Evolutionary conservation across 768 basidiomycete species (phyloP).

Genomic region (Xerocomellus amylosporus): DNA sequence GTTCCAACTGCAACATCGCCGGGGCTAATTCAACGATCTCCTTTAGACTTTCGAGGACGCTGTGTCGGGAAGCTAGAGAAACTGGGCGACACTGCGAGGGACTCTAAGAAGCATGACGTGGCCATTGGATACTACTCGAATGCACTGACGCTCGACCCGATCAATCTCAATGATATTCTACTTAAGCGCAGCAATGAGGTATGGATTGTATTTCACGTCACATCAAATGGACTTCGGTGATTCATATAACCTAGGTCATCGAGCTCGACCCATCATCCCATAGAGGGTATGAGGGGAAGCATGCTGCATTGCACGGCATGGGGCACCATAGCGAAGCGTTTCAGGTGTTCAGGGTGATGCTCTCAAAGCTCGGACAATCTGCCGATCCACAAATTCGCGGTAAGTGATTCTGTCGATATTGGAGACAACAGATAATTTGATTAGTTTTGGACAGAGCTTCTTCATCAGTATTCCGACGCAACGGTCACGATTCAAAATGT

Average conservation of each 20-base stretch:
- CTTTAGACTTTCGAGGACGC: not conserved
- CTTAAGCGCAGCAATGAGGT: constrained; percentile 5
- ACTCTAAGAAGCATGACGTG: not conserved
- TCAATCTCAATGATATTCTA: not conserved
- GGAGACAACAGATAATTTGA: not conserved
- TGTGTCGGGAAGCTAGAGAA: not conserved
- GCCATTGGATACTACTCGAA: not conserved
- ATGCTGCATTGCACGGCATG: not conserved
- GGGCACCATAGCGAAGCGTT: not conserved
- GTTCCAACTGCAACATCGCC: not conserved
- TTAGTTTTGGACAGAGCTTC: not conserved
- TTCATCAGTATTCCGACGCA: not conserved
- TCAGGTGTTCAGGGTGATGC: not conserved
- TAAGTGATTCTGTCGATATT: not conserved
- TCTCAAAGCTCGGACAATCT: not conserved
- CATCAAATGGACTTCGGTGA: too few relatives aligned
- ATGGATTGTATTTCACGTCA: not conserved
- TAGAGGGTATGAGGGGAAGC: not conserved
- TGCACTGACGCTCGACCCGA: not conserved
- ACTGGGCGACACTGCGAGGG: not conserved
- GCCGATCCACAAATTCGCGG: not conserved
- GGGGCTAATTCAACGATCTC: not conserved
- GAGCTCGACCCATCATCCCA: not conserved
- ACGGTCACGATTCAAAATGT: not conserved
- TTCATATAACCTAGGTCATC: not conserved